Conservation (phyloP, 2,329 filamentous ascomycete species). For the Thermomyces lanuginosus region DNA sequence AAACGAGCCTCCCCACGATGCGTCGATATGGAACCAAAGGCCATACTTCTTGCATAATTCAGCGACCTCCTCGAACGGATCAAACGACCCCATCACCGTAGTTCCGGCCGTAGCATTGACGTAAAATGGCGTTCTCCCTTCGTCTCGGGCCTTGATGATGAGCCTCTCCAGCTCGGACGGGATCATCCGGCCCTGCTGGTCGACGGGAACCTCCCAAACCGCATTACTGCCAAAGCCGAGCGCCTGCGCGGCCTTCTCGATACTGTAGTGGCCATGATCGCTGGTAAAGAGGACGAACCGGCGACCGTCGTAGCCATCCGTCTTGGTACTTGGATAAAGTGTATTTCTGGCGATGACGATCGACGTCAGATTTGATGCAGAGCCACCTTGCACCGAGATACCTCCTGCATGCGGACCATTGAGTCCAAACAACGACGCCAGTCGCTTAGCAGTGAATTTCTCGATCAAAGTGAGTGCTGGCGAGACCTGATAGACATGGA, state of each 20-base stretch:
- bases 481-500: constrained; percentile 88
- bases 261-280: constrained; percentile 79
- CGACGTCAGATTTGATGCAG: constrained; percentile 67
- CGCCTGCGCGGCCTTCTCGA: constrained; percentile 88
- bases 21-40: constrained; percentile 89
- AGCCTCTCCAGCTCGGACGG: constrained; percentile 46
- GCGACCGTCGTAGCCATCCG: constrained; percentile 45
- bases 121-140: constrained; percentile 73
- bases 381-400: constrained; percentile 63
- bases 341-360: constrained; percentile 78
- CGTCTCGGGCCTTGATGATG: constrained; percentile 43
- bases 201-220: constrained; percentile 60
- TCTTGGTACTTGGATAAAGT: constrained; percentile 64
- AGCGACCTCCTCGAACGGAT: constrained; percentile 57
- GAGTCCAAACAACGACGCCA: constrained; percentile 67
- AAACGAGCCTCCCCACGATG: constrained; percentile 73
- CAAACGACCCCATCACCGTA: constrained; percentile 79
- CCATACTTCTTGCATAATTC: constrained; percentile 52
- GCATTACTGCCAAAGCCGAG: constrained; percentile 63
- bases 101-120: constrained; percentile 93
- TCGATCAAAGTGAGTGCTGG: constrained; percentile 77
- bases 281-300: constrained; percentile 76
- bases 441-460: constrained; percentile 56
- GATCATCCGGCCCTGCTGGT: constrained; percentile 55
- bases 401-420: constrained; percentile 51